A percentile compares a stretch with the other conserved stretches of the same genome.
Evolutionary conservation across 352 stramenopile species (phyloP).

Genomic region (Phytophthora europaea): DNA sequence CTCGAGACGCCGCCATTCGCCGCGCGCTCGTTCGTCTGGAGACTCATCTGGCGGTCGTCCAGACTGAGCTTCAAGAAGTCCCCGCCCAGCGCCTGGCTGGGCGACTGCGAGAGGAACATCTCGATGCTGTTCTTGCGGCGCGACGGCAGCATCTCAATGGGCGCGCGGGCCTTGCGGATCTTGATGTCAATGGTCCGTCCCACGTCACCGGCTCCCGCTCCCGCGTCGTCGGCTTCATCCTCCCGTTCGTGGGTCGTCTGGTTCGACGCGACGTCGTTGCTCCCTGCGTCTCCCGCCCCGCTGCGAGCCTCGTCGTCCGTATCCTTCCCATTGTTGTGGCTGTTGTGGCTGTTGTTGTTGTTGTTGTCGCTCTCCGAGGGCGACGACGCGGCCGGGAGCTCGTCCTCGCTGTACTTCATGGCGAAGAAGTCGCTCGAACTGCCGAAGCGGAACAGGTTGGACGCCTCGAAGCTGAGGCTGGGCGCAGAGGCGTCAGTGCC

Average conservation of each 20-base stretch:
- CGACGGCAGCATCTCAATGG: constrained; percentile 42
- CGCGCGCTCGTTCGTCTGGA: constrained; percentile 36
- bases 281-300: too few relatives aligned
- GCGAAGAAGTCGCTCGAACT: constrained; percentile 58
- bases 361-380: background rate
- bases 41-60: constrained; percentile 69
- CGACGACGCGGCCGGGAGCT: background rate
- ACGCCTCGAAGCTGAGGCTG: constrained; percentile 52
- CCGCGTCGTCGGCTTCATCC: background rate
- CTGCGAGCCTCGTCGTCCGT: background rate
- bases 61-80: constrained; percentile 82
- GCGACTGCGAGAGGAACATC: constrained; percentile 90
- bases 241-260: constrained; percentile 42
- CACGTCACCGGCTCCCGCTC: background rate
- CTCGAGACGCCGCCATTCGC: constrained; percentile 2
- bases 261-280: constrained; percentile 45
- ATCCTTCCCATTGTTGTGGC: too few relatives aligned
- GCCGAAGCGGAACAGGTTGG: constrained; percentile 61
- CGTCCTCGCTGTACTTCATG: constrained; percentile 59
- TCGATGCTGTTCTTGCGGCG: constrained; percentile 89
- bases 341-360: background rate
- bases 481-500: background rate
- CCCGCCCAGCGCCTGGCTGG: constrained; percentile 78
- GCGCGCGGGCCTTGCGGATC: constrained; percentile 19
- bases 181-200: constrained; percentile 23